A percentile compares a stretch with the other conserved stretches of the same genome.
These are phyloP conservation scores for Lizanozyma gosingica DNA, from an alignment of 1,139 yeast genomes.

Conservation along the genomic window DNA sequence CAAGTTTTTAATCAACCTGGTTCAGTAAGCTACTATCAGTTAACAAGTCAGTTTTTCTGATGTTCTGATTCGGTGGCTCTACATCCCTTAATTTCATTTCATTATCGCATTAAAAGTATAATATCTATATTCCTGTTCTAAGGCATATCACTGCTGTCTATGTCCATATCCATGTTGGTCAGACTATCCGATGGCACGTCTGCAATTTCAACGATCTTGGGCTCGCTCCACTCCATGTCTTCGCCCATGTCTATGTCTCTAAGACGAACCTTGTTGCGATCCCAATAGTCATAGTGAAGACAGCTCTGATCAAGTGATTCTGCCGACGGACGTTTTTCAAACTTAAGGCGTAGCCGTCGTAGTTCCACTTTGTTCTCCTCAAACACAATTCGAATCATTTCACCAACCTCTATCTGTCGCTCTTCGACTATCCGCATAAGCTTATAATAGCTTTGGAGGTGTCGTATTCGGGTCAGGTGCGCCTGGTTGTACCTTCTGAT, in stretches of 20 bases:
- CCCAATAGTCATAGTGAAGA: not conserved
- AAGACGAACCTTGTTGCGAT: not conserved
- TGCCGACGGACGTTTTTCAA: not conserved
- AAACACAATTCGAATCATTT: not conserved
- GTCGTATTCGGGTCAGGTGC: not conserved
- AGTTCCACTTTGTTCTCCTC: not conserved
- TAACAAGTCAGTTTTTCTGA: too few relatives aligned
- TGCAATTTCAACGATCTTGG: not conserved
- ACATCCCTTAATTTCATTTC: too few relatives aligned
- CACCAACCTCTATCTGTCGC: not conserved
- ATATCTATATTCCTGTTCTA: too few relatives aligned
- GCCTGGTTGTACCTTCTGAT: not conserved
- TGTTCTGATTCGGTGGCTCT: too few relatives aligned
- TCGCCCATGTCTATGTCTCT: not conserved
- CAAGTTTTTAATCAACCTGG: too few relatives aligned
- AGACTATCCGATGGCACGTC: too few relatives aligned
- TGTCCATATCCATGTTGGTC: not conserved
- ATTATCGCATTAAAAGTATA: too few relatives aligned
- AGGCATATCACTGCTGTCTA: too few relatives aligned
- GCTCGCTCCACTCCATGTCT: not conserved
- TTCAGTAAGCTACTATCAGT: too few relatives aligned
- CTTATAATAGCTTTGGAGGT: not conserved
- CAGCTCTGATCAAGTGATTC: not conserved
- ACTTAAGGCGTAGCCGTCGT: not conserved
- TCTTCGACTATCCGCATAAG: not conserved